phyloP scores from a whole-genome alignment of 129 eudicot species.

The Flaveria sonorensis region DNA sequence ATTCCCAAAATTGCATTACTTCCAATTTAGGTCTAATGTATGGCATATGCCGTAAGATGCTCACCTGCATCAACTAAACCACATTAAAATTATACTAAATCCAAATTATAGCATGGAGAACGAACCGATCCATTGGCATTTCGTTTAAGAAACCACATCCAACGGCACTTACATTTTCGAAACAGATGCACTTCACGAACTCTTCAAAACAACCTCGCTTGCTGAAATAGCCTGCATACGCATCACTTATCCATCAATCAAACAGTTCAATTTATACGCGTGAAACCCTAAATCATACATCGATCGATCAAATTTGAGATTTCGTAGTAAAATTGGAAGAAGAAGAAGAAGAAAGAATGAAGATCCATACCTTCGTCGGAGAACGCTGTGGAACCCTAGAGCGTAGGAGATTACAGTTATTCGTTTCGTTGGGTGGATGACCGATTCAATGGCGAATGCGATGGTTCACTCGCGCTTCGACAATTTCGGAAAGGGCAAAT shows the following conservation, averaged over 20 bases:
- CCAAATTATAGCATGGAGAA: not conserved
- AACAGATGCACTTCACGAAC: conserved; percentile 20
- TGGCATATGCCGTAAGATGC: not conserved
- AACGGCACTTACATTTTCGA: conserved; percentile 26
- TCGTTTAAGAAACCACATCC: not conserved
- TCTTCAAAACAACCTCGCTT: conserved; percentile 10
- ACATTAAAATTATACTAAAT: not conserved
- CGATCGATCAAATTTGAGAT: not conserved
- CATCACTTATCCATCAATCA: not conserved
- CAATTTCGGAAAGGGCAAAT: not conserved
- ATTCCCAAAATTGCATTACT: not conserved
- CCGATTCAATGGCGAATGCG: conserved; percentile 28
- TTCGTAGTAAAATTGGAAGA: not conserved
- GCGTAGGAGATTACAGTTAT: not conserved
- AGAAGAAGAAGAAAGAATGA: not conserved
- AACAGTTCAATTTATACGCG: not conserved
- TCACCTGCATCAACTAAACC: not conserved
- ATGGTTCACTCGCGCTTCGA: conserved; percentile 23
- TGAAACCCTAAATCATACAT: conserved; percentile 24
- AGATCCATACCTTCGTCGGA: conserved; percentile 15
- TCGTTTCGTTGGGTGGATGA: conserved; percentile 18
- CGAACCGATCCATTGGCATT: not conserved
- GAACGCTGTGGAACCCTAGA: conserved; percentile 21
- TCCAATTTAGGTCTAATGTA: not conserved
- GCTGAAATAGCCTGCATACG: conserved; percentile 24